Conservation (phyloP, 2,329 filamentous ascomycete species). For the Colletotrichum trifolii region DNA sequence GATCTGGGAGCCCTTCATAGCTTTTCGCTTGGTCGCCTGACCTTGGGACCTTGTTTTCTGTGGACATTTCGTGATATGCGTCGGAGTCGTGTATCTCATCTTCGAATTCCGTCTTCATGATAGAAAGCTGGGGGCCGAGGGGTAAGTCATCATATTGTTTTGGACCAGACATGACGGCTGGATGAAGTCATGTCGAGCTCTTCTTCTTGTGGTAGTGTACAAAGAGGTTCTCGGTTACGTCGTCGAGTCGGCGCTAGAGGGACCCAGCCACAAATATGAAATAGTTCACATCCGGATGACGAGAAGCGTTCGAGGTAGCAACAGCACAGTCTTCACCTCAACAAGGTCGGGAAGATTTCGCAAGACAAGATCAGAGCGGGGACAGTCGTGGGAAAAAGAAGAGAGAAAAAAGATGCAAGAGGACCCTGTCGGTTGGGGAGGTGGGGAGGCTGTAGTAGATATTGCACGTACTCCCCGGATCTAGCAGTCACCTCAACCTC, state of each 20-base stretch:
- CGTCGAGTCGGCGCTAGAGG: background rate
- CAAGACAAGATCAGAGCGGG: no score
- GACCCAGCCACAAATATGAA: no score
- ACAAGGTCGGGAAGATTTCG: background rate
- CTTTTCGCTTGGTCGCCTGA: slow-evolving; percentile 32
- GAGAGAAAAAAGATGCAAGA: slow-evolving; percentile 8
- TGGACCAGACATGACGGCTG: slow-evolving; percentile 38
- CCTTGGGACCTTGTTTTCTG: slow-evolving; percentile 41
- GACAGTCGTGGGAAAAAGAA: no score
- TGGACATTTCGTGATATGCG: slow-evolving; percentile 42
- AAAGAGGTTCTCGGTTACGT: background rate
- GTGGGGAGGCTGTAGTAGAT: slow-evolving; percentile 28
- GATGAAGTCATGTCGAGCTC: slow-evolving; percentile 22
- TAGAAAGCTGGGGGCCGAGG: slow-evolving; percentile 36
- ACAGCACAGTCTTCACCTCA: background rate
- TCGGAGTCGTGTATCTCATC: slow-evolving; percentile 40
- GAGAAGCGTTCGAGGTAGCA: no score
- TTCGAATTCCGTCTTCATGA: slow-evolving; percentile 39
- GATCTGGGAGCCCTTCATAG: slow-evolving; percentile 43
- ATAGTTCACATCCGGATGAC: no score
- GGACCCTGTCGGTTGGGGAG: slow-evolving; percentile 1
- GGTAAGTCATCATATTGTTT: slow-evolving; percentile 35
- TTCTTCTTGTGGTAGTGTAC: background rate
- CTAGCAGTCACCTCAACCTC: slow-evolving; percentile 4
- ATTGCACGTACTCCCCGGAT: background rate